Base-by-base conservation (phyloP, 208 protist species). In the Leishmania guyanensis region DNA sequence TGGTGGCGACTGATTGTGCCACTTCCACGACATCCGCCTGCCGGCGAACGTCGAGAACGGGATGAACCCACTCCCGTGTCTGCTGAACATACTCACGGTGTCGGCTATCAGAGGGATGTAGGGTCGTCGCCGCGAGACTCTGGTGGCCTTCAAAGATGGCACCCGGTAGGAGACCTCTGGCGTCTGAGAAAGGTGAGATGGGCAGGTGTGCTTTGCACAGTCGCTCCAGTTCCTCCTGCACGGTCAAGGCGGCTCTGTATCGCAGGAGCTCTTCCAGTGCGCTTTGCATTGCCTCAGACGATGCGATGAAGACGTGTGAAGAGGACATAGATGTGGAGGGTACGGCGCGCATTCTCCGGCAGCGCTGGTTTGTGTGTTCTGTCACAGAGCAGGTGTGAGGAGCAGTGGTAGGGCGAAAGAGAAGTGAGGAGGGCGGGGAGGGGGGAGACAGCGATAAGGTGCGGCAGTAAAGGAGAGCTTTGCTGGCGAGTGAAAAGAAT, bases 111-210 rank as follows among this genome's bases (percentile, higher is more conserved):
- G 26, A 29, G 26, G 69, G 33, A 53, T 76, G 43, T 17, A 16
- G 33, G 12, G 39, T 5, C 36, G 74, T 33, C 69, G 76, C 56
- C 33, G 78, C 84, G 29, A 65, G 54, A 12, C 69, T 56, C 69
- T 90, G 80, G 16, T 86, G 75, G 3, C 87, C 84, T 68, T 90
- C 87, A 62, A 90, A 90, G 75, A 90, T 83, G 43, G 80, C 78
- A 6, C 75, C 75, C 3, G 87, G 80, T 58, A 90, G 72, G 16
- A 90, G 76, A 4, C 87, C 87, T 78, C 64, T 78, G 36, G 80
- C 73, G 20, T 86, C 78, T 0, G 39, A 43, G 1, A 39, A 72
- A 36, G 50, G 22, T 20, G 77, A 54, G 53, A 43, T 16, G n/a
- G 64, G 71, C 26, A 79, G 65, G 65, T 77, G 82, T 50, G 29